Percentiles rank a stretch among this genome's conserved stretches.
phyloP scores from a whole-genome alignment of 192 early-diverging fungal species.

The Entomortierella lignicola region DNA sequence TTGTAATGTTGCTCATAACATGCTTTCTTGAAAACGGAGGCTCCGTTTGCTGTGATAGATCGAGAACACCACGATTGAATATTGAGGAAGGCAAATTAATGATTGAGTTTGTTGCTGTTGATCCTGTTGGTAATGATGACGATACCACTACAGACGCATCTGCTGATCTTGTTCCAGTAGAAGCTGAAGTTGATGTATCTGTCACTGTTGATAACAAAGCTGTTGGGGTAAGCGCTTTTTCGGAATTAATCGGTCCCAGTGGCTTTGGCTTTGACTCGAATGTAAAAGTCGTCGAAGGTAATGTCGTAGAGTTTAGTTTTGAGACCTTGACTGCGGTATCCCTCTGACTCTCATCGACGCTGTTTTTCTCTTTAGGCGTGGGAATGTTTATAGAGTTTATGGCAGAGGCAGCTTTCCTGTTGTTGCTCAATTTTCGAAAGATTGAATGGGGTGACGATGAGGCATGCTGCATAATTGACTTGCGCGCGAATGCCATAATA shows the following conservation, averaged over 20 bases:
- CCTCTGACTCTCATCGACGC: background rate
- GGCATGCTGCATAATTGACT: constrained; percentile 38
- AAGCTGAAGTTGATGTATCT: too few relatives aligned
- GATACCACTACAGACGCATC: too few relatives aligned
- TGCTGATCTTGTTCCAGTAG: too few relatives aligned
- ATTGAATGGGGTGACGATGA: constrained; percentile 14
- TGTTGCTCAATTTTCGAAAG: constrained; percentile 17
- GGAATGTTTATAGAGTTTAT: background rate
- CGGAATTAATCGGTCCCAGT: background rate
- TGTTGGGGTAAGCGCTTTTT: constrained; percentile 1
- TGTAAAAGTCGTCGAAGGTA: background rate
- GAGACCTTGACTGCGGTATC: too few relatives aligned
- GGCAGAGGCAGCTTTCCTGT: background rate
- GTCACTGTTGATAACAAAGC: background rate
- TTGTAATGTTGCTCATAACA: background rate
- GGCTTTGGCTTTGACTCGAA: constrained; percentile 6
- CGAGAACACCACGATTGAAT: constrained; percentile 10
- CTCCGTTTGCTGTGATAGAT: constrained; percentile 7
- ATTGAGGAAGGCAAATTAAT: background rate
- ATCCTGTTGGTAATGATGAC: too few relatives aligned
- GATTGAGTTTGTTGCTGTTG: background rate
- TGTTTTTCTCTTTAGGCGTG: background rate
- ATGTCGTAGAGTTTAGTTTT: too few relatives aligned
- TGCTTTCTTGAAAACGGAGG: background rate
- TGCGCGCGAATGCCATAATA: constrained; percentile 40